Evolutionary conservation across 768 basidiomycete species (phyloP), one percentile per base, ranked within the genome.

Genomic region (Hortiboletus campestris): DNA sequence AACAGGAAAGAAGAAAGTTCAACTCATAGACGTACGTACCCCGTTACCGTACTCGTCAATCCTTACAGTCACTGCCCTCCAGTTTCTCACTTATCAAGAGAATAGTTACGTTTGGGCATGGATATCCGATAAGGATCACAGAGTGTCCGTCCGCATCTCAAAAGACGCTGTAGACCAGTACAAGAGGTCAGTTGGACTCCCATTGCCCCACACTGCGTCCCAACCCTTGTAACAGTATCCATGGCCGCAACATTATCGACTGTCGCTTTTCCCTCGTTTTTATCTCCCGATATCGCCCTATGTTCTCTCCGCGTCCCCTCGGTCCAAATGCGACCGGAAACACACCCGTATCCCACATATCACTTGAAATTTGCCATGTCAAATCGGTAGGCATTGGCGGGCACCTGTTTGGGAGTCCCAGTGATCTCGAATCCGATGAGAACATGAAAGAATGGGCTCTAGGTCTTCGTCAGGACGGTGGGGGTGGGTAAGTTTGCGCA

Each of bases 101-200:
- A 64, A 76, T 35, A 74, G 78, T 42, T 72, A 75, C n/a, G 64
- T 88, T 17, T 91, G 88, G 88, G 86, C 81, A 1, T 70, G 72
- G 43, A 66, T 84, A 14, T 88, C 86, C 2, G 88, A 91, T 67
- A 84, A 80, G 63, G 56, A 72, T 2, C 62, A 79, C 54, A 60
- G 57, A 14, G 71, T 88, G 17, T 78, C 83, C 5, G 76, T 83
- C 5, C 80, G 80, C 32, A 80, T 90, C 62, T 80, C 76, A 38
- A 75, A 72, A 59, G 73, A 79, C 6, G 85, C 86, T 1, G 68
- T 83, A 14, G 63, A 66, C 31, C 64, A 71, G 17, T 86, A 78
- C 62, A 69, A 70, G 39, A 65, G 58, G 78, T 76, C 51, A 70
- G 76, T 71, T 36, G 29, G 19, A 53, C 31, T 46, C 45, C 29